Evolutionary conservation across 1,284 basidiomycete species (phyloP), one percentile per base, ranked within the genome.

Genomic region (Xanthoconium separans): DNA sequence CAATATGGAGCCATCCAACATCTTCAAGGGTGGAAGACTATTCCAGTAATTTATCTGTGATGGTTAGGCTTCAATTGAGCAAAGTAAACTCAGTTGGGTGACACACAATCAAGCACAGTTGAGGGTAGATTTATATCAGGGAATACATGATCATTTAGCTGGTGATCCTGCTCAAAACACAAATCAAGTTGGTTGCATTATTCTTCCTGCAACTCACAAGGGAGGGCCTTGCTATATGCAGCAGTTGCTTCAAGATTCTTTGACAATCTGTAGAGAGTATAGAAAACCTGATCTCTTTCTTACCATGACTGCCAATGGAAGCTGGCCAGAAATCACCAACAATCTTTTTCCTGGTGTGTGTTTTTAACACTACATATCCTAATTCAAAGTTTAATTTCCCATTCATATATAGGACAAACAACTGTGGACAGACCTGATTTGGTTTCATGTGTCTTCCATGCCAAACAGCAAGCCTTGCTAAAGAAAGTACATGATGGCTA

Each of bases 21-120:
- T 80, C 2, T 65, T 79, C 18, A 69, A 61, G 15, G 73, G 65
- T 50, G 72, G 74, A 0, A 62, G 68, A 0, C 65, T 81, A 0
- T 73, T 81, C 36, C 73, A 77, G 44, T 71, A 76, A 15, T 77
- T 72, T 39, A 27, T 71, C 10, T 72, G 70, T 50, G 70, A 76
- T 58, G 69, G 63, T 20, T 75, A 62, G 65, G 72, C 73, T 2
- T 63, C 62, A 0, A 59, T 64, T 30, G 70, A 75, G 8, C 71
- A 75, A 24, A 52, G 58, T 2, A 60, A 64, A 0, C 62, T 76
- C 0, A 46, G 50, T 1, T 77, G 45, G 48, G 39, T 70, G 13
- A 31, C 48, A 2, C 27, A 48, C 2, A 71, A 82, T 54, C 79
- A 82, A 49, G 45, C 50, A 1, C 55, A 49, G 2, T 57, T 81